These are phyloP conservation scores for Fusarium proliferatum DNA, from an alignment of 2,329 filamentous ascomycete species.

Conservation along the genomic window DNA sequence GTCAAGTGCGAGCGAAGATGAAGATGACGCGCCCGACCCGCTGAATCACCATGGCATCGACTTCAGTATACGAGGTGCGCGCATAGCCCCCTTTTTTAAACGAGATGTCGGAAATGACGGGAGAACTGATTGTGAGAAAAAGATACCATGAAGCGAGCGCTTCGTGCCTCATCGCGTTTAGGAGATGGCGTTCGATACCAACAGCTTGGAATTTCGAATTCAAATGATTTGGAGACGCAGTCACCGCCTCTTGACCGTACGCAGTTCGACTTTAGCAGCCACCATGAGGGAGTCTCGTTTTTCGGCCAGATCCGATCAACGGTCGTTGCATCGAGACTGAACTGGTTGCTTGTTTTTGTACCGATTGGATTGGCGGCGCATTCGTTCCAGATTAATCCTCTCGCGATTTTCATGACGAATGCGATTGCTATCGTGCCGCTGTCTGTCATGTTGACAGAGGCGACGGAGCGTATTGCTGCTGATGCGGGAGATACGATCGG, in stretches of 20 bases:
- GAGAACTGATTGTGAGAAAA: conserved; percentile 23
- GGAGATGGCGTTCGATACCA: conserved; percentile 40
- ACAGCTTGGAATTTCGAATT: conserved; percentile 29
- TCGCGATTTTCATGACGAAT: conserved; percentile 67
- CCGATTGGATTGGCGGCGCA: conserved; percentile 73
- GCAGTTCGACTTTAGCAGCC: conserved; percentile 22
- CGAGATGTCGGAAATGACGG: background rate
- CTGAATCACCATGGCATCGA: conserved; percentile 29
- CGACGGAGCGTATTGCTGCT: conserved; percentile 68
- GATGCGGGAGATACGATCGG: conserved; percentile 69
- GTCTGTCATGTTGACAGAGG: conserved; percentile 67
- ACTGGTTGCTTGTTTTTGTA: conserved; percentile 76
- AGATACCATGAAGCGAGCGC: conserved; percentile 39
- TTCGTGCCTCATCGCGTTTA: conserved; percentile 38
- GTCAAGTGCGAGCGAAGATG: conserved; percentile 37
- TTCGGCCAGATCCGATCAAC: conserved; percentile 44
- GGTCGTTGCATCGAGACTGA: conserved; percentile 63
- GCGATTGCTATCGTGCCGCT: conserved; percentile 70
- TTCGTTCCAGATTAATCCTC: conserved; percentile 48
- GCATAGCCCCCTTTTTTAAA: background rate
- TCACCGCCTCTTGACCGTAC: conserved; percentile 26
- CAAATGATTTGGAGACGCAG: conserved; percentile 41
- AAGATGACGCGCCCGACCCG: conserved; percentile 32
- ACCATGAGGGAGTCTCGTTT: conserved; percentile 24
- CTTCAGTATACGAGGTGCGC: conserved; percentile 33